A percentile compares a stretch with the other conserved stretches of the same genome.
These are phyloP conservation scores for Ogataea henricii DNA, from an alignment of 805 yeast genomes.

Conservation along the genomic window DNA sequence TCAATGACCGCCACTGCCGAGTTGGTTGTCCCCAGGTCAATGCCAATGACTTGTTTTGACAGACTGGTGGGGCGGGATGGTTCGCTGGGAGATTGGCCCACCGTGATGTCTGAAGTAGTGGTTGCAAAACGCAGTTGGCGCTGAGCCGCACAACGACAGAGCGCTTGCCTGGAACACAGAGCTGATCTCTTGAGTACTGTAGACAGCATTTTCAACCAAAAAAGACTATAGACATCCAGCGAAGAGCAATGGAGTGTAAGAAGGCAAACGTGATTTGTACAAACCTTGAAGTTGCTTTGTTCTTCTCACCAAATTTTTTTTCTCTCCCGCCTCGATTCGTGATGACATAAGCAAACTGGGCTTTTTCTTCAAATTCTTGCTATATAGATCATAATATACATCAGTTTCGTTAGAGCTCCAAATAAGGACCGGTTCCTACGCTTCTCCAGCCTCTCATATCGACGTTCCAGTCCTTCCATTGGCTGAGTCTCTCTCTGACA, in stretches of 20 bases:
- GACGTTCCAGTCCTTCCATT: conserved; percentile 84
- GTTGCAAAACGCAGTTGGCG: not conserved
- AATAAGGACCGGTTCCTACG: conserved; percentile 62
- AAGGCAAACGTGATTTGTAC: not conserved
- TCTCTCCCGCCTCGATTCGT: not conserved
- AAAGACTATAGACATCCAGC: not conserved
- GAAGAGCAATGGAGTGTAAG: not conserved
- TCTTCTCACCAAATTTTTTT: not conserved
- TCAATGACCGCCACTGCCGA: conserved; percentile 88
- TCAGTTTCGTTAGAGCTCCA: conserved; percentile 46
- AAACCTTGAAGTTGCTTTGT: too few species aligned
- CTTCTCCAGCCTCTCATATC: conserved; percentile 86
- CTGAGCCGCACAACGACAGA: not conserved
- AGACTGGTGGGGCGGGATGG: not conserved
- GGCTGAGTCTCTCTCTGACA: conserved; percentile 57
- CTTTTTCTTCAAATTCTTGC: not conserved
- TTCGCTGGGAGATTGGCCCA: conserved; percentile 30
- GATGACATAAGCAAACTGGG: conserved; percentile 1
- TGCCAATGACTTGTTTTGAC: conserved; percentile 61
- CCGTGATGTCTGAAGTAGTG: conserved; percentile 2
- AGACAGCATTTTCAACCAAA: not conserved
- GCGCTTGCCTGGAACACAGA: not conserved
- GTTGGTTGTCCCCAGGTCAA: conserved; percentile 87
- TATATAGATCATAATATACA: not conserved
- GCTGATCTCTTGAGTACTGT: not conserved